Evolutionary conservation across 805 yeast genomes (phyloP).

Genomic region (Priceomyces medius): DNA sequence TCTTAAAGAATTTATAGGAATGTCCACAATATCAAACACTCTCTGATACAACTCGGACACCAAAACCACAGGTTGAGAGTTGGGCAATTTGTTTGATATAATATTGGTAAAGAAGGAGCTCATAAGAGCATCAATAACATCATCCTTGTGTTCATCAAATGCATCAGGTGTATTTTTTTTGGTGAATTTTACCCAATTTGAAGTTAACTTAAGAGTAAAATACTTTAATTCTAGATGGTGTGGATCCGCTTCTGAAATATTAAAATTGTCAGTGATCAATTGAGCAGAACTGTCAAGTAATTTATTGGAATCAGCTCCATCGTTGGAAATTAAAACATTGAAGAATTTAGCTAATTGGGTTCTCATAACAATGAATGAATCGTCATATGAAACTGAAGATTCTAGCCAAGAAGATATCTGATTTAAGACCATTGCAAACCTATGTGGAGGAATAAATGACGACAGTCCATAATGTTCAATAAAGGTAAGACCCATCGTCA

Average conservation of each 20-base stretch:
- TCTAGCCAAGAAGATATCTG: conserved; percentile 59
- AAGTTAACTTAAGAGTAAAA: conserved; percentile 45
- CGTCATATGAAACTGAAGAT: conserved; percentile 59
- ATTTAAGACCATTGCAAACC: conserved; percentile 60
- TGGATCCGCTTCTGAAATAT: conserved; percentile 37
- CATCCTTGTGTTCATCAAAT: conserved; percentile 34
- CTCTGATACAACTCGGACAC: conserved; percentile 37
- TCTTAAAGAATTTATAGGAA: conserved; percentile 18
- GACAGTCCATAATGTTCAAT: conserved; percentile 26
- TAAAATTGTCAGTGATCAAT: conserved; percentile 45
- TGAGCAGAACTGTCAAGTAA: conserved; percentile 37
- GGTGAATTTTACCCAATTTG: conserved; percentile 21
- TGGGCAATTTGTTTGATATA: conserved; percentile 24
- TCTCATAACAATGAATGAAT: conserved; percentile 51
- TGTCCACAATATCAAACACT: conserved; percentile 21
- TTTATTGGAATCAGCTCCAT: conserved; percentile 24
- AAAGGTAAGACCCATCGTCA: conserved; percentile 49
- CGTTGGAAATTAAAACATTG: conserved; percentile 15
- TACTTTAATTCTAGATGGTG: conserved; percentile 46
- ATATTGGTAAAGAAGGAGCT: conserved; percentile 38
- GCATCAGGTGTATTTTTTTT: conserved; percentile 14
- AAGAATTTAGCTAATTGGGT: conserved; percentile 51
- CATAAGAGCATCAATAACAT: conserved; percentile 42
- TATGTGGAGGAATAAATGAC: conserved; percentile 58
- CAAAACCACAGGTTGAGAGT: conserved; percentile 26